These are phyloP conservation scores for Sporothrix brasiliensis DNA, from an alignment of 2,329 filamentous ascomycete species.

Conservation along the genomic window DNA sequence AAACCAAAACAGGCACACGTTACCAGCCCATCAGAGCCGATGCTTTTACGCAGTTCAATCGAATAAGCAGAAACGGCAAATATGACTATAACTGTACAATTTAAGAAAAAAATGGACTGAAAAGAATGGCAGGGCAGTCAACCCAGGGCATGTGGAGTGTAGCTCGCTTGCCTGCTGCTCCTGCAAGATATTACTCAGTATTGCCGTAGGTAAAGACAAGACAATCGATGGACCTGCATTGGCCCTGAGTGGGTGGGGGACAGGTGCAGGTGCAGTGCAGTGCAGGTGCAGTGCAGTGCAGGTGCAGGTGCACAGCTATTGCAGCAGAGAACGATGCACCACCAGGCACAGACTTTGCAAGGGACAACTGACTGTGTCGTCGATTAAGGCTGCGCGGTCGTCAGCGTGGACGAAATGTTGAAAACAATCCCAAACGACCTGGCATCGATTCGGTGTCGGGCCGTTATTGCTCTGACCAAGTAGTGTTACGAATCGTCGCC, in stretches of 20 bases:
- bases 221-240: slow-evolving; percentile 22
- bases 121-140: too few relatives aligned
- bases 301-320: not conserved
- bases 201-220: not conserved
- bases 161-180: not conserved
- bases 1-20: not conserved
- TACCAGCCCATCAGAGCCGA: slow-evolving; percentile 23
- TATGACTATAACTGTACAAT: too few relatives aligned
- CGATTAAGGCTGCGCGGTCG: not conserved
- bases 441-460: not conserved
- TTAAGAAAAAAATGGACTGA: not conserved
- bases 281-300: not conserved
- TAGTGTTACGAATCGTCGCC: not conserved
- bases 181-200: not conserved
- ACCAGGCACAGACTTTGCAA: slow-evolving; percentile 14
- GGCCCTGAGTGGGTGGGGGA: slow-evolving; percentile 2
- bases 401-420: not conserved
- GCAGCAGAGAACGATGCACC: not conserved
- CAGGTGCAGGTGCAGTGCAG: not conserved
- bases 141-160: not conserved
- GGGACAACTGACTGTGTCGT: too few relatives aligned
- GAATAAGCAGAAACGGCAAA: slow-evolving; percentile 15
- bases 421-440: not conserved
- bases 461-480: slow-evolving; percentile 1
- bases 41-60: slow-evolving; percentile 29